phyloP scores from a whole-genome alignment of 106 monocot genomes.

The Dendrobium chrysotoxum region DNA sequence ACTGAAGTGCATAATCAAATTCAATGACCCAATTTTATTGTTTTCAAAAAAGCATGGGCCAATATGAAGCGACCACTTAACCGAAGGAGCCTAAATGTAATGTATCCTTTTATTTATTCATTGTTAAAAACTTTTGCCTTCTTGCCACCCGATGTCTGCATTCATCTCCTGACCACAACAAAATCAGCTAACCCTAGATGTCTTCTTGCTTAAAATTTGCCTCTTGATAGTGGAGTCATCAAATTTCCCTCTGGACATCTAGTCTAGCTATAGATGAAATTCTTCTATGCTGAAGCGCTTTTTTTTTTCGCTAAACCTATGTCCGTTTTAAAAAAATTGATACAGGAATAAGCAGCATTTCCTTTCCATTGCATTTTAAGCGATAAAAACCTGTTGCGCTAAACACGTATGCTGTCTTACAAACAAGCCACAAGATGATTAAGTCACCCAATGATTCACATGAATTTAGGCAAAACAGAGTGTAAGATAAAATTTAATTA shows the following conservation, averaged over 20 bases:
- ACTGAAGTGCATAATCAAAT: neutral
- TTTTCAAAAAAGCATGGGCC: neutral
- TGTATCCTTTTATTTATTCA: neutral
- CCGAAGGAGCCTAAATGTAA: neutral
- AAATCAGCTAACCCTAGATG: neutral
- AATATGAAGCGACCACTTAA: neutral
- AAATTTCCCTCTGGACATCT: neutral
- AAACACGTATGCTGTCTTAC: neutral
- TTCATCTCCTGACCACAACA: neutral
- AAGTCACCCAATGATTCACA: neutral
- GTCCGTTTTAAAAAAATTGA: neutral
- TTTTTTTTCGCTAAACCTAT: neutral
- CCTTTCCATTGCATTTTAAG: neutral
- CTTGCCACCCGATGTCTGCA: neutral
- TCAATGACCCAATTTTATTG: neutral
- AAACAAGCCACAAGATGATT: neutral
- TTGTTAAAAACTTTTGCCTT: too few species aligned
- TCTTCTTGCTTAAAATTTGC: neutral
- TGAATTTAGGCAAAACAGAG: neutral
- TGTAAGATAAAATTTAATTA: conserved; percentile 11
- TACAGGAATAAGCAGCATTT: neutral
- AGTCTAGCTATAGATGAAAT: neutral
- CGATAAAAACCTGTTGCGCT: neutral
- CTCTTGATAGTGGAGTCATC: neutral
- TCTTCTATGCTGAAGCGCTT: neutral